phyloP scores from a whole-genome alignment of 2,329 filamentous ascomycete species.

The Fusarium sp. region DNA sequence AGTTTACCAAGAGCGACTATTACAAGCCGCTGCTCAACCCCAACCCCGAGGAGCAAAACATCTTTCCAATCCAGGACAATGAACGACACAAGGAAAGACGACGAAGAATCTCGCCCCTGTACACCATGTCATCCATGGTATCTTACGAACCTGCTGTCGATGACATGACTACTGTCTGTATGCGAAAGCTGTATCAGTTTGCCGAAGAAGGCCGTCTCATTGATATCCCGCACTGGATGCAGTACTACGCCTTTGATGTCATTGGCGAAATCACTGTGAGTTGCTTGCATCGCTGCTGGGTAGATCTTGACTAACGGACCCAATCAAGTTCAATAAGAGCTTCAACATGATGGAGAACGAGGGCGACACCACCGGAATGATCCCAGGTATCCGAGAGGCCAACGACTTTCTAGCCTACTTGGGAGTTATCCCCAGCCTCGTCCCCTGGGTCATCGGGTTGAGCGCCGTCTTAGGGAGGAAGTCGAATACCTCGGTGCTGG shows the following conservation, averaged over 20 bases:
- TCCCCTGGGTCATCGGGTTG: constrained; percentile 1
- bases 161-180: constrained; percentile 2
- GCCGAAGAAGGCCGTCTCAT: constrained; percentile 6
- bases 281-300: background rate
- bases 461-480: background rate
- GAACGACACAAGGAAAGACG: constrained; percentile 2
- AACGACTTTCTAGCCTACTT: constrained; percentile 3
- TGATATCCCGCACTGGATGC: constrained; percentile 11
- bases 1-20: constrained; percentile 9
- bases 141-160: constrained; percentile 4
- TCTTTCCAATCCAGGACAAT: constrained; percentile 4
- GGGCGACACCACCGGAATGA: constrained; percentile 7
- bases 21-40: constrained; percentile 8
- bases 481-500: background rate
- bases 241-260: constrained; percentile 7
- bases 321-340: constrained; percentile 6
- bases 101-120: constrained; percentile 3
- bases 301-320: constrained; percentile 2
- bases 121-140: constrained; percentile 7
- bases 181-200: constrained; percentile 3
- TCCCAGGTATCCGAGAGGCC: constrained; percentile 3
- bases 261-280: constrained; percentile 7
- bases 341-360: constrained; percentile 11
- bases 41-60: constrained; percentile 8
- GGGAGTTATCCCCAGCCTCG: background rate